Evolutionary conservation across 176 grass and related monocot genomes (phyloP), one percentile per base, ranked within the genome.

Genomic region (Chloris gayana): DNA sequence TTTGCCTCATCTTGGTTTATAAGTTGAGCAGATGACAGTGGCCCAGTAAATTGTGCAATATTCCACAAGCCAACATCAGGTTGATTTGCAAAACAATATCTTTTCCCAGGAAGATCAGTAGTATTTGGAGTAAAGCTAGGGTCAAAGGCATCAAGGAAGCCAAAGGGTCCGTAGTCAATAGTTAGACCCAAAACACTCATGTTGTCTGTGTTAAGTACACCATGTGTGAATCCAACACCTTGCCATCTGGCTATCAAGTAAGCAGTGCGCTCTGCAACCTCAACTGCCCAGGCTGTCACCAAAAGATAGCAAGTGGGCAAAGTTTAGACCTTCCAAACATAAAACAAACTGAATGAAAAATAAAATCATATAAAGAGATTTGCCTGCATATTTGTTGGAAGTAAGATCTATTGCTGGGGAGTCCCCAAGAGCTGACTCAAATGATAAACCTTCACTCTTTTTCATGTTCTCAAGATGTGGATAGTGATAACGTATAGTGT

Each of bases 41-140:
- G 88, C 22, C 90, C 71, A 32, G 92, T 90, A 81, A 95, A 99
- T 56, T 95, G 92, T 76, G 90, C 92, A 86, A 99, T 81, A 82
- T 99, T 99, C 92, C 96, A 99, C 75, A 99, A 84, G 51, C 96
- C 92, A 84, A 99, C 87, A 69, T 95, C 96, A 67, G 96, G 96
- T 75, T 99, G 96, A 79, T 99, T 99, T 53, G 96, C 96, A 76
- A 99, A 99, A 83, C 96, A 99, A 42, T 99, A 99, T 72, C 92
- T 86, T 31, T 89, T 80, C 41, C 96, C 92, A 73, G 96, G 96
- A 32, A 99, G 86, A 54, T 99, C 92, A 9, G 96, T 95, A 11
- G 96, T 99, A 89, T 99, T 99, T 30, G 96, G 96, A 72, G 92
- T 95, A 78, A 79, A 95, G 50, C 86, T 89, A 41, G 96, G 96